Evolutionary conservation across 78 protist genomes (phyloP).

Genomic region (Dictyostelium capitatum): DNA sequence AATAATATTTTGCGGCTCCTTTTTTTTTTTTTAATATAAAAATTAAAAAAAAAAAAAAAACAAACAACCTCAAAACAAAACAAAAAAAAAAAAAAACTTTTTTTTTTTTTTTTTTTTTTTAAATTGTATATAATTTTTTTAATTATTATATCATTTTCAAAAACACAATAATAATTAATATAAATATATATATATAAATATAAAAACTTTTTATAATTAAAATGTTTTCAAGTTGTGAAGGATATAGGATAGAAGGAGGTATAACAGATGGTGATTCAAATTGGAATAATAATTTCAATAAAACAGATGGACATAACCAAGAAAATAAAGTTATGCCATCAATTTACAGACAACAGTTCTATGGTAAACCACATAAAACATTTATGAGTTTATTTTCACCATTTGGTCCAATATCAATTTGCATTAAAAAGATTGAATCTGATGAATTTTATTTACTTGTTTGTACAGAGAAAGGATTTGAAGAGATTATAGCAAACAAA

Average conservation of each 20-base stretch:
- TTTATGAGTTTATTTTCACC: slow-evolving; percentile 55
- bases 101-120: no score
- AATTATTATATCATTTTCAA: no score
- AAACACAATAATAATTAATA: not conserved
- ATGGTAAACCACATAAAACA: slow-evolving; percentile 43
- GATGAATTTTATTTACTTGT: slow-evolving; percentile 32
- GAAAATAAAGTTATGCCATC: slow-evolving; percentile 50
- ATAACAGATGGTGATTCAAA: slow-evolving; percentile 24
- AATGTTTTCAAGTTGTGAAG: slow-evolving; percentile 64
- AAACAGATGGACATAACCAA: not conserved
- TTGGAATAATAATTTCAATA: slow-evolving; percentile 22
- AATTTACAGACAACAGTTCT: slow-evolving; percentile 51
- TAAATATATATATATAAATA: not conserved
- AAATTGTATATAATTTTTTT: no score
- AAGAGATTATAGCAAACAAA: slow-evolving; percentile 12
- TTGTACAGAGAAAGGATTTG: slow-evolving; percentile 65
- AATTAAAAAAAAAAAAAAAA: no score
- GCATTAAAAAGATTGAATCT: slow-evolving; percentile 1
- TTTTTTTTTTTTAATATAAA: no score
- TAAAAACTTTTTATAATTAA: not conserved
- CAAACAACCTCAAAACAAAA: no score
- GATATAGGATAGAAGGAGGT: slow-evolving; percentile 73
- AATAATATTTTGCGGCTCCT: no score
- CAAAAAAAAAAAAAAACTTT: no score
- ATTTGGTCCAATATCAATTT: slow-evolving; percentile 32